Base-by-base conservation (phyloP, 1,284 basidiomycete species). In the Cryptococcus jaspeensis region DNA sequence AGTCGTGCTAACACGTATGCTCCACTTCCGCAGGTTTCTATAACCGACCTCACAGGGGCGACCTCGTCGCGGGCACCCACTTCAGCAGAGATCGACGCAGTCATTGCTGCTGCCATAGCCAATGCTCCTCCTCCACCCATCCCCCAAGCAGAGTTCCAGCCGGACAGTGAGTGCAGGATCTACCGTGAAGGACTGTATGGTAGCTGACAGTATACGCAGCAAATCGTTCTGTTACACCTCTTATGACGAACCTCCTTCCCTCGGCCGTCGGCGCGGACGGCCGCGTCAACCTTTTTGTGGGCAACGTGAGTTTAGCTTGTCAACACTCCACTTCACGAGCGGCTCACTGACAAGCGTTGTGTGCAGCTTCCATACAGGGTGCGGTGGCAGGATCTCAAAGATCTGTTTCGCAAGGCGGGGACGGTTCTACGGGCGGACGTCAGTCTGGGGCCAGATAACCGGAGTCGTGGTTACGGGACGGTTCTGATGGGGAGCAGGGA, bases 381-480 rank as follows among this genome's bases (percentile, higher is more conserved):
- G 32, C 86, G 91, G 62, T 97, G 93, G 93, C 93, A 97, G 80
- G 95, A 99, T 78, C 84, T 99, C 63, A 98, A 99, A 72, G 95
- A 98, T 75, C 84, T 98, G 49, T 97, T 98, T 77, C 87, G 95
- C 50, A 88, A 90, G 64, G 90, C 92, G 1, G 95, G 95, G 47
- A 95, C 92, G 0, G 93, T 99, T 53, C 83, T 97, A 20, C 86
- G 95, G 37, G 94, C 95, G 7, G 95, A 97, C 71, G 92, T 96
- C 50, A 90, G 89, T 13, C 83, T 96, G 1, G 91, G 91, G 1
- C 89, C 90, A 1, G 93, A 96, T 72, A 95, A 95, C 70, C 83
- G 93, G 65, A 92, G 89, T 55, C 83, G 92, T 56, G 94, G 94
- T 0, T 93, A 93, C 70, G 94, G 94, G 20, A 96, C 92, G 3